phyloP scores from a whole-genome alignment of 768 basidiomycete species.

The Boletus rex-veris region DNA sequence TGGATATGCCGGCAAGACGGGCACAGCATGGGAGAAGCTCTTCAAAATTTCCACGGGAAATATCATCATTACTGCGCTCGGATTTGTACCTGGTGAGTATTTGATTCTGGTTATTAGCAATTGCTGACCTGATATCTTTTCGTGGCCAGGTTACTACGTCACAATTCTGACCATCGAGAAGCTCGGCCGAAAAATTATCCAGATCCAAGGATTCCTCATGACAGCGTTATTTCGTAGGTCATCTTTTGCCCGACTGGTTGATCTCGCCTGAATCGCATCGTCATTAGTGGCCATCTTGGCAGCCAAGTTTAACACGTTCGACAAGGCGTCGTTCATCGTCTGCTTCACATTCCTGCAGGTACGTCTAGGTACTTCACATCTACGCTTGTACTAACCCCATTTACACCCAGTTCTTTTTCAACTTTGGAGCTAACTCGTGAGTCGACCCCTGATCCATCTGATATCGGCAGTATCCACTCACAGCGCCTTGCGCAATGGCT shows the following conservation, averaged over 20 bases:
- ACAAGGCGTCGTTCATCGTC: slow-evolving; percentile 61
- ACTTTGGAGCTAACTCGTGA: slow-evolving; percentile 73
- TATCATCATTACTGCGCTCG: slow-evolving; percentile 69
- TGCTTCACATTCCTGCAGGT: slow-evolving; percentile 69
- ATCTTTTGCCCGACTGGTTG: not conserved
- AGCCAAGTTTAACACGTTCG: slow-evolving; percentile 54
- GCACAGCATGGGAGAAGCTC: slow-evolving; percentile 59
- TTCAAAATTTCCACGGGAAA: slow-evolving; percentile 67
- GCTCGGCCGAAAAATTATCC: slow-evolving; percentile 72
- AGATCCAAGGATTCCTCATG: slow-evolving; percentile 70
- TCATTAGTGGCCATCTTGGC: slow-evolving; percentile 62
- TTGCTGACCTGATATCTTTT: not conserved
- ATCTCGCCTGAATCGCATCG: not conserved
- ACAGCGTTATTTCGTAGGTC: slow-evolving; percentile 62
- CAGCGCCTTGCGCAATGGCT: not conserved
- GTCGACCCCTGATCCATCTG: slow-evolving; percentile 11
- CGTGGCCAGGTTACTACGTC: slow-evolving; percentile 57
- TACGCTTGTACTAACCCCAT: not conserved
- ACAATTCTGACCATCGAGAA: slow-evolving; percentile 67
- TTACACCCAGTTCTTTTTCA: slow-evolving; percentile 65
- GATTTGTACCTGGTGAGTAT: slow-evolving; percentile 67
- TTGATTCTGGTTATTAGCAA: not conserved
- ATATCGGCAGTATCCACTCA: not conserved
- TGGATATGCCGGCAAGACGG: slow-evolving; percentile 57
- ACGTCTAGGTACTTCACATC: not conserved